Evolutionary conservation across 495 filamentous ascomycete genomes (phyloP), one percentile per base, ranked within the genome.

Genomic region (Daldinia caldariorum): DNA sequence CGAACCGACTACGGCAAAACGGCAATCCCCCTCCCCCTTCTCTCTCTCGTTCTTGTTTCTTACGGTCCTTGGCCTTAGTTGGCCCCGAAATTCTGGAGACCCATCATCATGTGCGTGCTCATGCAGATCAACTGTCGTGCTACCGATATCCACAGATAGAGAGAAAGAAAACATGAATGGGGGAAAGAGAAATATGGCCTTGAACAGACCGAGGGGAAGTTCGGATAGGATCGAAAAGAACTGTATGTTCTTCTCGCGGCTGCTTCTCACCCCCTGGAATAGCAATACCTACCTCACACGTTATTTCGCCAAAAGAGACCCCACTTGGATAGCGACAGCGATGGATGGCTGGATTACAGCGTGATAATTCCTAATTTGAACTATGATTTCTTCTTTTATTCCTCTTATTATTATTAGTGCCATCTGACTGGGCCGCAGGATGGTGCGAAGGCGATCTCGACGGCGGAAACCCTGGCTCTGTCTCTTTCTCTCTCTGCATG

Each of bases 81-180:
- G 32, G 47, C 26, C 26, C 20, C 18, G 20, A 7, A 51, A 51
- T 13, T 51, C 47, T 29, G 47, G 47, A 20, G 47, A 20, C 43
- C 34, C 34, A 10, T 47, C 16, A 10, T 20, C n/a, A 45, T 45
- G 43, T 20, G 43, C 43, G 43, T 47, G 43, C 43, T 47, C 43
- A 10, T 22, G 43, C 43, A 47, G 43, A 47, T 47, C 43, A 47
- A 47, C 43, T 47, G 43, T 47, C 43, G 43, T 47, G 43, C 18
- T 47, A 39, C 43, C 18, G 18, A 47, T 22, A 47, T 9, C 3
- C 18, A 20, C 18, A 12, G n/a, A 47, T 7, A 10, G 9, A 35
- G 34, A 35, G 9, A 10, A 35, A 35, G 34, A 7, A 35, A 10
- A 35, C n/a, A n/a, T 7, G 34, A 22, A 12, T 26, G 26, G 26